Conservation (phyloP, 106 monocot species). For the Allium fistulosum region DNA sequence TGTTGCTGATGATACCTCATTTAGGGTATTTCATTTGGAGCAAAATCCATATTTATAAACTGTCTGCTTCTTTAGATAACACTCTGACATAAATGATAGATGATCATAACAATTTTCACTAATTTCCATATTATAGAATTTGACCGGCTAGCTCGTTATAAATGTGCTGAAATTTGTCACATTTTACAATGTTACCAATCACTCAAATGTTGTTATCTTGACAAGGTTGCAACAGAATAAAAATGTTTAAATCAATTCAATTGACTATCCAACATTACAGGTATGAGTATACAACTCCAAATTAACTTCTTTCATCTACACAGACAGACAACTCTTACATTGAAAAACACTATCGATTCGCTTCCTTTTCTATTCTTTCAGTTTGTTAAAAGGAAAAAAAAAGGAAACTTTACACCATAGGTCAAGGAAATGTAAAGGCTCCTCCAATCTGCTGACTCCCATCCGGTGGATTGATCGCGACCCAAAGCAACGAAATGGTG, state of each 20-base stretch:
- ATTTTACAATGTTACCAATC: too few relatives aligned
- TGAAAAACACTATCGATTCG: background rate
- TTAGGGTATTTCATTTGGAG: too few relatives aligned
- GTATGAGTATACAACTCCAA: background rate
- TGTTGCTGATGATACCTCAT: too few relatives aligned
- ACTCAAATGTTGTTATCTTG: too few relatives aligned
- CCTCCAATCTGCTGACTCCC: conserved; percentile 61
- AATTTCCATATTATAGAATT: too few relatives aligned
- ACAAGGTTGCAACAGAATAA: background rate
- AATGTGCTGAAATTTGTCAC: too few relatives aligned
- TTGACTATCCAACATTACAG: conserved; percentile 4
- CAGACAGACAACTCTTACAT: background rate
- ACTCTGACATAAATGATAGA: too few relatives aligned
- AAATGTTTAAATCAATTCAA: background rate
- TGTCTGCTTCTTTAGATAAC: too few relatives aligned
- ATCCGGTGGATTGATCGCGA: conserved; percentile 58
- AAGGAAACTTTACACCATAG: background rate
- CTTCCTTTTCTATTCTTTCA: too few relatives aligned
- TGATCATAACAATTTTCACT: too few relatives aligned
- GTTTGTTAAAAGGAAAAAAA: background rate
- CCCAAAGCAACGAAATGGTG: conserved; percentile 81
- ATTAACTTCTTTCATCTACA: background rate
- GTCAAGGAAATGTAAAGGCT: conserved; percentile 72
- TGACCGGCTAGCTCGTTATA: too few relatives aligned
- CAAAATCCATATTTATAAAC: too few relatives aligned